phyloP scores from a whole-genome alignment of 495 filamentous ascomycete species.

The Neurospora sp. region DNA sequence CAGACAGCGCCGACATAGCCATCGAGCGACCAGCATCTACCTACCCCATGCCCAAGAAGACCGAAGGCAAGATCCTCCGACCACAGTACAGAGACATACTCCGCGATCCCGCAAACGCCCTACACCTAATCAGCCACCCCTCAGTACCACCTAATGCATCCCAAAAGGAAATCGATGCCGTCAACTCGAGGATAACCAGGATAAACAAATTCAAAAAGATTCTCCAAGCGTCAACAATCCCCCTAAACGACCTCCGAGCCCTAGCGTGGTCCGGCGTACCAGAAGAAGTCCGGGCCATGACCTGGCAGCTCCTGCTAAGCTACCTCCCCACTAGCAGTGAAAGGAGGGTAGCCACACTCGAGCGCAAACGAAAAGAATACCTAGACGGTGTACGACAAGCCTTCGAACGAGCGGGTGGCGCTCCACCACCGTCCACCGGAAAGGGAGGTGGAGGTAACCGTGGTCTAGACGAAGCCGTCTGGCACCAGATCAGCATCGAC shows the following conservation, averaged over 20 bases:
- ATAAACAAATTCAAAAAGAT: slow-evolving; percentile 99
- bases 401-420: slow-evolving; percentile 59
- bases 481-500: slow-evolving; percentile 99
- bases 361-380: slow-evolving; percentile 94
- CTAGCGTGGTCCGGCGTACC: slow-evolving; percentile 90
- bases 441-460: slow-evolving; percentile 28
- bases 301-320: slow-evolving; percentile 91
- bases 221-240: slow-evolving; percentile 81
- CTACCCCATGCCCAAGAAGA: slow-evolving; percentile 80
- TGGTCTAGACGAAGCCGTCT: slow-evolving; percentile 87
- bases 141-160: slow-evolving; percentile 62
- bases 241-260: slow-evolving; percentile 69
- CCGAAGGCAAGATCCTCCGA: slow-evolving; percentile 85
- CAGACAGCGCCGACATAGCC: slow-evolving; percentile 83
- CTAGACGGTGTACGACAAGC: slow-evolving; percentile 91
- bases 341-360: slow-evolving; percentile 76
- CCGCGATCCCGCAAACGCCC: slow-evolving; percentile 86
- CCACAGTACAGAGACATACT: slow-evolving; percentile 97
- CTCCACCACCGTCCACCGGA: slow-evolving; percentile 17
- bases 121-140: slow-evolving; percentile 88
- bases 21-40: slow-evolving; percentile 77
- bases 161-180: slow-evolving; percentile 74
- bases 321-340: slow-evolving; percentile 94
- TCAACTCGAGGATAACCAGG: slow-evolving; percentile 77
- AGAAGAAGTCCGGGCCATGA: slow-evolving; percentile 92